Base-by-base conservation (phyloP, 768 basidiomycete species). In the Neoboletus brunneissimus region DNA sequence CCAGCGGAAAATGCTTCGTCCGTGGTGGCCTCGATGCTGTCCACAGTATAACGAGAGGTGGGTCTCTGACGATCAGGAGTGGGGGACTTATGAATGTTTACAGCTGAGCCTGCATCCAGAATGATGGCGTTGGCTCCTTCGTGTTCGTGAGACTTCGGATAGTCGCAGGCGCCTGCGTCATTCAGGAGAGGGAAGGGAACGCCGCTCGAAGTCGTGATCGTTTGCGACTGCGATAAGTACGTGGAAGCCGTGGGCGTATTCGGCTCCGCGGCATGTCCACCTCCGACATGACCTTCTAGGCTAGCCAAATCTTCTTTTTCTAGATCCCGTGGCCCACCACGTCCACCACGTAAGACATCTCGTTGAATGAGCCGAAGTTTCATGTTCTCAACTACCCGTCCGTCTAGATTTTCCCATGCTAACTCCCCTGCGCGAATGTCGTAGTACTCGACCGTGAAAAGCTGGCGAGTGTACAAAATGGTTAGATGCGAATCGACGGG, bases 381-480 rank as follows among this genome's bases (percentile, higher is more conserved):
- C 73, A 81, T 78, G 35, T 81, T 84, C 51, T 82, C 81, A 35
- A 82, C 66, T 44, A 73, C 68, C 37, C 76, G 76, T 3, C 77
- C 76, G 46, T 87, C 65, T 20, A 92, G 72, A 44, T 73, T 73
- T 45, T 71, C 68, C 62, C 74, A 79, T 15, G 89, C 88, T 12
- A 67, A 63, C 38, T 76, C 72, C 7, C 87, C 83, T 38, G 79
- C 78, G 25, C 87, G 78, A 27, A 82, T 76, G 64, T 91, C 88
- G 64, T 79, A 87, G 66, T 81, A 93, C 59, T 90, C 88, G 50
- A 85, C 80, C 40, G 71, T 72, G 68, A 84, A 89, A 29, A 78
- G 69, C 69, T 78, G 57, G 6, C 35, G 27, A 49, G 48, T 11
- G 56, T 43, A 54, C 27, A 54, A 61, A 43, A 13, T 20, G 13